Conservation (phyloP, 2,329 filamentous ascomycete genomes). For the Myriosclerotinia scirpicola region DNA sequence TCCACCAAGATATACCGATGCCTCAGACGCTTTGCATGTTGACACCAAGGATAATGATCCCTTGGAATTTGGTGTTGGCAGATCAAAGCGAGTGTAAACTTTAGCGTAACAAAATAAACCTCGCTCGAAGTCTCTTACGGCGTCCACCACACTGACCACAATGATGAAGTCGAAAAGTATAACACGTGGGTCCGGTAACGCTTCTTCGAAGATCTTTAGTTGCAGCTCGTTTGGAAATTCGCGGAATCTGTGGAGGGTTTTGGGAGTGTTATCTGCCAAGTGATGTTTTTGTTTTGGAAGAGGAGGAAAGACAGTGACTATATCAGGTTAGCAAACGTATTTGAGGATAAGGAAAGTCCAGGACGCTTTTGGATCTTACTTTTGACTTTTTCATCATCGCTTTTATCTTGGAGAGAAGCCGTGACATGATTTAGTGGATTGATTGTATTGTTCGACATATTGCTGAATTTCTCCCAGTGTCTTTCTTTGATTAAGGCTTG, state of each 20-base stretch:
- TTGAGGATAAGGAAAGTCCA: accelerated
- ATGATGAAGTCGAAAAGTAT: background rate
- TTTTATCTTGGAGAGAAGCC: no score
- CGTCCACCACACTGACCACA: no score
- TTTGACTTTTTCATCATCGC: background rate
- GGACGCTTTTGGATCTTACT: accelerated
- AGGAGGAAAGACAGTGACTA: background rate
- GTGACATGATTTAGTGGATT: background rate
- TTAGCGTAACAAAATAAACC: background rate
- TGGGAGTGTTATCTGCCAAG: accelerated
- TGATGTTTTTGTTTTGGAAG: background rate
- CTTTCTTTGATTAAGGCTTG: background rate
- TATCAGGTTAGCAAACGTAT: accelerated
- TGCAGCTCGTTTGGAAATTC: background rate
- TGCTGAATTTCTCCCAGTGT: background rate
- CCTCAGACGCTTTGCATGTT: background rate
- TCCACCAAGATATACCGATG: background rate
- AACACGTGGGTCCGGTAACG: background rate
- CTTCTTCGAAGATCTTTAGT: background rate
- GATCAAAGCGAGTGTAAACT: no score
- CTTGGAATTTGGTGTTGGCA: no score
- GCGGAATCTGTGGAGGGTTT: background rate
- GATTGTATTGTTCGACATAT: background rate
- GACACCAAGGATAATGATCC: background rate
- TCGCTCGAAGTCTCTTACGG: no score